Evolutionary conservation across 345 rosid species (phyloP), one percentile per base, ranked within the genome.

Genomic region (Syzygium grande): DNA sequence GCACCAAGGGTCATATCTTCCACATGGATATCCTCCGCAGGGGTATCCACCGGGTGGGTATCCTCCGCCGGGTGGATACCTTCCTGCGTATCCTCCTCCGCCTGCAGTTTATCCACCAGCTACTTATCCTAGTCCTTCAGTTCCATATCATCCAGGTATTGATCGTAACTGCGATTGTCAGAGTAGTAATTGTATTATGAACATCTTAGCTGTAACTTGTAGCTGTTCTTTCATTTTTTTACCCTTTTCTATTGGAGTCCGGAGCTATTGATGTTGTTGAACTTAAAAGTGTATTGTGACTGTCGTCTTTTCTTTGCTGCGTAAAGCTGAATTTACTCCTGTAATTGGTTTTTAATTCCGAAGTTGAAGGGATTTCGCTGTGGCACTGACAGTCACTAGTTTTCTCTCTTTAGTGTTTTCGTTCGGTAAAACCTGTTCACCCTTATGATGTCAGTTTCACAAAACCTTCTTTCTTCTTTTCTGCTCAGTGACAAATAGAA

Each of bases 81-180:
- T 41, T 41, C 43, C 43, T 41, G 43, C 43, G 58, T 22, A 56
- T 56, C 61, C 61, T 56, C 58, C 58, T 55, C 58, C 59, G 9
- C 91, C 93, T 41, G 43, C 43, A 41, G 43, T 41, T 41, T 41
- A 41, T 13, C 90, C 91, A 29, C 85, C 86, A 5, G 91, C 93
- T n/a, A 93, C 94, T 89, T 92, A 95, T 83, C 93, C 92, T 43
- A 95, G 94, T 87, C 88, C 92, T 14, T 53, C 93, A 22, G 19
- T 7, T 34, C 54, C 43, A 41, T 41, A 41, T 41, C 43, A 84
- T 7, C n/a, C 88, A 86, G 90, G 91, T 90, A 86, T 30, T 78
- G 27, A 15, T 85, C 79, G 16, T 29, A 41, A 61, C n/a, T 55
- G 52, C 11, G 11, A 25, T 85, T n/a, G 27, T 85, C 43, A 13